Conservation (phyloP, 2,329 filamentous ascomycete species). For the Huntiella savannae region DNA sequence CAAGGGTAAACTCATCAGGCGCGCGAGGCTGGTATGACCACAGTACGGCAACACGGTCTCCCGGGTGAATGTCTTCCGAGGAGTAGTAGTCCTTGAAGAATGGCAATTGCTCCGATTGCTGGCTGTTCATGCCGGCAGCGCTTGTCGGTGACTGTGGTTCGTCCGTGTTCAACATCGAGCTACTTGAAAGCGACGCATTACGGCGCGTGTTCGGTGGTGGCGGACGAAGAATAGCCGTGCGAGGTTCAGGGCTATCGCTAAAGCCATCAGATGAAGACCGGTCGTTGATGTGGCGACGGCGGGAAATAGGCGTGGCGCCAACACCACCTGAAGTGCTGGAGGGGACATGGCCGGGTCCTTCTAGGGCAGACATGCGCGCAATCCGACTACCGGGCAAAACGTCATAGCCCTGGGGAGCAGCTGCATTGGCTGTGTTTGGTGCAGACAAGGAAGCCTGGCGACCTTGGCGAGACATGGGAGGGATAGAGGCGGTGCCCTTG, state of each 20-base stretch:
- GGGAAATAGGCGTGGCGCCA: conserved; percentile 8
- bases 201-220: conserved; percentile 44
- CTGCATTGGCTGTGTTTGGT: conserved; percentile 7
- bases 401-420: conserved; percentile 39
- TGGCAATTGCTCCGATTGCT: conserved; percentile 84
- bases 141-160: conserved; percentile 57
- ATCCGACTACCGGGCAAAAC: conserved; percentile 75
- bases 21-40: conserved; percentile 96
- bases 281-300: conserved; percentile 26
- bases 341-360: conserved; percentile 49
- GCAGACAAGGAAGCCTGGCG: conserved; percentile 10
- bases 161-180: conserved; percentile 52
- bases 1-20: conserved; percentile 77
- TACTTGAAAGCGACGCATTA: conserved; percentile 76
- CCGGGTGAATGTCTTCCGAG: conserved; percentile 82
- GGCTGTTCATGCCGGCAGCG: conserved; percentile 55
- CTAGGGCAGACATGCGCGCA: conserved; percentile 85
- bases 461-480: conserved; percentile 17
- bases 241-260: conserved; percentile 52
- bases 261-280: conserved; percentile 56
- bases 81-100: conserved; percentile 99
- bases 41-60: conserved; percentile 73
- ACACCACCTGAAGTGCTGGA: conserved; percentile 16
- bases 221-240: conserved; percentile 35
- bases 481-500: conserved; percentile 25